These are phyloP conservation scores for Scutellaria minor DNA, from an alignment of 257 asterid species.

Conservation along the genomic window DNA sequence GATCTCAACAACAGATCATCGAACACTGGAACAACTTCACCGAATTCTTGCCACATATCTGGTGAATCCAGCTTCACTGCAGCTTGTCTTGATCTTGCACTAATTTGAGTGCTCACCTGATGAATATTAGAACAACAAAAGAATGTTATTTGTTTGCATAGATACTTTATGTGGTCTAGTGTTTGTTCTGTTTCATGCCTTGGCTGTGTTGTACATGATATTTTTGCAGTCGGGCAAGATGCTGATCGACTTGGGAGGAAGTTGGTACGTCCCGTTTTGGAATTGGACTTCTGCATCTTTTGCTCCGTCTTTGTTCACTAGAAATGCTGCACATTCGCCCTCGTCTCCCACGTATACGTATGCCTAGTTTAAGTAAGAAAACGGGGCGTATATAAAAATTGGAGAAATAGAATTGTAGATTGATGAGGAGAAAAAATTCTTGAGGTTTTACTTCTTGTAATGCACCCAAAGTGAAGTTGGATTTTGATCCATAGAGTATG, in stretches of 20 bases:
- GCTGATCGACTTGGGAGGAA: constrained; percentile 80
- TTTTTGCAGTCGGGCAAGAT: constrained; percentile 80
- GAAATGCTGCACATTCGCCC: constrained; percentile 85
- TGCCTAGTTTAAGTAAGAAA: constrained; percentile 46
- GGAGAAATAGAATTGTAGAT: no score
- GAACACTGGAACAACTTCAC: constrained; percentile 56
- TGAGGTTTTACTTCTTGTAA: constrained; percentile 63
- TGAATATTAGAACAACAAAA: not conserved
- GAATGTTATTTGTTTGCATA: not conserved
- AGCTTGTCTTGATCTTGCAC: constrained; percentile 53
- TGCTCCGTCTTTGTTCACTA: constrained; percentile 53
- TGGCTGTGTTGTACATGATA: constrained; percentile 79
- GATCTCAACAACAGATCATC: constrained; percentile 51
- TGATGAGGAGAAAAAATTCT: no score
- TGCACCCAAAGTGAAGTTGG: constrained; percentile 52
- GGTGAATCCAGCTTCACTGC: constrained; percentile 50
- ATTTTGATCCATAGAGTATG: constrained; percentile 56
- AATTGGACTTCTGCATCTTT: constrained; percentile 50
- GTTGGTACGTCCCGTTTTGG: constrained; percentile 45
- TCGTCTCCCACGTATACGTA: constrained; percentile 52
- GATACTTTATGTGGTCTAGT: no score
- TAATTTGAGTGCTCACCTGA: constrained; percentile 59
- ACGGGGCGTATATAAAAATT: no score
- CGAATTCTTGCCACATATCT: constrained; percentile 60
- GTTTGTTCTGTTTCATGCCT: constrained; percentile 47